phyloP scores from a whole-genome alignment of 192 early-diverging fungal species.

The Coemansia sp. region DNA sequence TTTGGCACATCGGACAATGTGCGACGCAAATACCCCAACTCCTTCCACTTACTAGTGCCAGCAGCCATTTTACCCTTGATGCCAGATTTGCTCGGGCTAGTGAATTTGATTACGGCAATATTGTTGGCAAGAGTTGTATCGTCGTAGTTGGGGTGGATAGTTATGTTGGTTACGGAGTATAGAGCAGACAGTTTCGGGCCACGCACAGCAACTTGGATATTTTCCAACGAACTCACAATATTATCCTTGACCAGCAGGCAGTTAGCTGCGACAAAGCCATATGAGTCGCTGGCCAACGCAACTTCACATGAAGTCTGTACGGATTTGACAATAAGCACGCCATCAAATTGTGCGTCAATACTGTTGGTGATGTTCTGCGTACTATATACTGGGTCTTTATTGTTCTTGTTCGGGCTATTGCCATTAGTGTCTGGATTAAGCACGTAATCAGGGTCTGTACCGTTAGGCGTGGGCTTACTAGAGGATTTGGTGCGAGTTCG shows the following conservation, averaged over 20 bases:
- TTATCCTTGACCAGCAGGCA: constrained; percentile 21
- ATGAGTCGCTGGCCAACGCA: constrained; percentile 12
- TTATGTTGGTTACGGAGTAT: constrained; percentile 8
- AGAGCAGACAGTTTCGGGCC: constrained; percentile 13
- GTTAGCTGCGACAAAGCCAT: constrained; percentile 35
- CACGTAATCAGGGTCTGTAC: background rate
- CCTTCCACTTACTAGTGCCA: constrained; percentile 12
- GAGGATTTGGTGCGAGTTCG: background rate
- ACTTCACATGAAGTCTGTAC: constrained; percentile 36
- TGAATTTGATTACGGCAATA: constrained; percentile 33
- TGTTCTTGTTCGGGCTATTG: background rate
- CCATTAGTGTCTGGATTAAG: background rate
- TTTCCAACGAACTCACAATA: background rate
- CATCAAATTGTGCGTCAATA: constrained; percentile 18
- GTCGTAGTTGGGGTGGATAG: constrained; percentile 31
- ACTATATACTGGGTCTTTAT: background rate
- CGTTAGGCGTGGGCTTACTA: background rate
- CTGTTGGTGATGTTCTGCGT: background rate
- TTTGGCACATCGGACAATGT: constrained; percentile 10
- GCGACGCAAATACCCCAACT: constrained; percentile 24
- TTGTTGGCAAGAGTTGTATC: constrained; percentile 36
- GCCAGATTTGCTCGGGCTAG: background rate
- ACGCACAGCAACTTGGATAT: constrained; percentile 25
- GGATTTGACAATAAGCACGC: constrained; percentile 25
- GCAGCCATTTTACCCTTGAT: background rate